These are phyloP conservation scores for Aquilaria agallochum DNA, from an alignment of 441 rosid genomes.

Conservation along the genomic window DNA sequence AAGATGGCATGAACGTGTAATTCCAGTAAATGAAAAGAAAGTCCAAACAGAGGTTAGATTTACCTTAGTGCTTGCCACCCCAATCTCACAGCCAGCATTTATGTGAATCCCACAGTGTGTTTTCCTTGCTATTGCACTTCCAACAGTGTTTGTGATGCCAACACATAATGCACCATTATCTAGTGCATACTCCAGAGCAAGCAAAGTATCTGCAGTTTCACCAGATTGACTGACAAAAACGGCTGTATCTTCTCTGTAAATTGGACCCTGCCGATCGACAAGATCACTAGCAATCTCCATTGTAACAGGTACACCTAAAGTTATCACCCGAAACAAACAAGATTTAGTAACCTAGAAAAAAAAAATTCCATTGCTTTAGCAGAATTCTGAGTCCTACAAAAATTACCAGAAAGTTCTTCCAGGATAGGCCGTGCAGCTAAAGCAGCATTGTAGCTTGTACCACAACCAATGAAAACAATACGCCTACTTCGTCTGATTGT, in stretches of 20 bases:
- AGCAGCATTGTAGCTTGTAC: constrained; percentile 97
- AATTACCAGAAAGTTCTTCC: constrained; percentile 94
- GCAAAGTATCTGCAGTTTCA: constrained; percentile 95
- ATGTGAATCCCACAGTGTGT: constrained; percentile 96
- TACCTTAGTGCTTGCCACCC: constrained; percentile 97
- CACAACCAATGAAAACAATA: constrained; percentile 88
- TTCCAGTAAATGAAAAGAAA: constrained; percentile 8
- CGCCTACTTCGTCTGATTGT: constrained; percentile 87
- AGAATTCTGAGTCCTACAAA: constrained; percentile 5
- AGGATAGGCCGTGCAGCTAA: constrained; percentile 87
- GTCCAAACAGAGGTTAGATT: background rate
- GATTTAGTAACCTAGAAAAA: constrained; percentile 10
- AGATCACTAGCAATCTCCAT: constrained; percentile 99
- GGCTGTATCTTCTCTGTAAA: constrained; percentile 96
- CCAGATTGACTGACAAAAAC: constrained; percentile 99
- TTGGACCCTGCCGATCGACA: constrained; percentile 92
- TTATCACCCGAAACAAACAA: constrained; percentile 6
- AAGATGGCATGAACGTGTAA: constrained; percentile 11
- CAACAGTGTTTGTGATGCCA: constrained; percentile 95
- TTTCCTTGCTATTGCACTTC: constrained; percentile 90
- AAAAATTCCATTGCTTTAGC: constrained; percentile 1
- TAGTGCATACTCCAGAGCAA: constrained; percentile 80
- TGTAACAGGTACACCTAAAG: constrained; percentile 80
- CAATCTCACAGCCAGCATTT: constrained; percentile 95
- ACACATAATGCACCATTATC: constrained; percentile 95